Evolutionary conservation across 2,329 filamentous ascomycete species (phyloP).

Genomic region (Zarea fungicola): DNA sequence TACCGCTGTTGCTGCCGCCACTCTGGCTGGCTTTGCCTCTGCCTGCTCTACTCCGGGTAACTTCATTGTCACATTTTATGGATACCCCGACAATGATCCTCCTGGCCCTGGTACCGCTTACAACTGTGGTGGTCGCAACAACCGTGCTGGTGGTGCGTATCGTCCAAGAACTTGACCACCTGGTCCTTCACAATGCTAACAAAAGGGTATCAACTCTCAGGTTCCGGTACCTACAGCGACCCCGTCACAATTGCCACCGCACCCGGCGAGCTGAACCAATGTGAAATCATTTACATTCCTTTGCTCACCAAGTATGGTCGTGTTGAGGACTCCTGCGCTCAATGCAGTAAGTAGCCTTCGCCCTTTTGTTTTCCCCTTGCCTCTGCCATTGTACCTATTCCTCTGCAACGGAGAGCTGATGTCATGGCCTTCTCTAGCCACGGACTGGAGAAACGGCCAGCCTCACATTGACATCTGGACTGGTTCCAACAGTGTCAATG

Average conservation of each 20-base stretch:
- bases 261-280: constrained; percentile 18
- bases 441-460: constrained; percentile 16
- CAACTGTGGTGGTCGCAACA: constrained; percentile 18
- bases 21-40: constrained; percentile 14
- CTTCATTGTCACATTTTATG: constrained; percentile 19
- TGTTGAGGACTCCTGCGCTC: constrained; percentile 17
- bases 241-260: constrained; percentile 19
- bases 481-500: constrained; percentile 15
- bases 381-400: neutral
- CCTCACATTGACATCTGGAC: constrained; percentile 21
- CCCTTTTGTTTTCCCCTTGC: neutral
- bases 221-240: constrained; percentile 18
- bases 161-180: neutral
- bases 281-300: constrained; percentile 20
- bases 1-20: constrained; percentile 12
- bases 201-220: neutral
- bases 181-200: neutral
- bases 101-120: constrained; percentile 16
- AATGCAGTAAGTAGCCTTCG: constrained; percentile 15
- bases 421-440: neutral
- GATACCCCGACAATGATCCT: constrained; percentile 19
- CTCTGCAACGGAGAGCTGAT: neutral
- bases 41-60: constrained; percentile 19
- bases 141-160: constrained; percentile 15
- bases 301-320: constrained; percentile 20